Conservation (phyloP, 129 eudicot species). For the Gnaphalium uliginosum region DNA sequence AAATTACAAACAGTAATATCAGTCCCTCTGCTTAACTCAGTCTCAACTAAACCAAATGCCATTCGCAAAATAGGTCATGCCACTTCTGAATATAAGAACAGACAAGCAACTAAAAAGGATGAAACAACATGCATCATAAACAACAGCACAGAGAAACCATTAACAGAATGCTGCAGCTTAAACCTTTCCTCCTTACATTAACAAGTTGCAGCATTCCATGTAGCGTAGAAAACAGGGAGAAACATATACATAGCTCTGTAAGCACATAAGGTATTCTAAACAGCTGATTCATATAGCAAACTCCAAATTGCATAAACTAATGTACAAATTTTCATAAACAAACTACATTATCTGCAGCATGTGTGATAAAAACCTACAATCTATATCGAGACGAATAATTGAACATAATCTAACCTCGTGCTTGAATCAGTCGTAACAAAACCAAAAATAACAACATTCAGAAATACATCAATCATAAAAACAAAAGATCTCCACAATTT, state of each 20-base stretch:
- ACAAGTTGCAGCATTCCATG: not conserved
- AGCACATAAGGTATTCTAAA: constrained; percentile 9
- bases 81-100: constrained; percentile 2
- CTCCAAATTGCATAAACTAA: constrained; percentile 12
- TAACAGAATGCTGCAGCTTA: constrained; percentile 13
- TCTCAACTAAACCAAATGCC: constrained; percentile 4
- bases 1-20: constrained; percentile 8
- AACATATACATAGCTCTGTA: not conserved
- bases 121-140: constrained; percentile 13
- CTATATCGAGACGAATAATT: not conserved
- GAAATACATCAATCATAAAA: not conserved
- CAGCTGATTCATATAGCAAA: not conserved
- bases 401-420: constrained; percentile 6
- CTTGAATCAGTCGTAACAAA: constrained; percentile 3
- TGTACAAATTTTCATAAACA: constrained; percentile 19
- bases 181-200: not conserved
- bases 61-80: not conserved
- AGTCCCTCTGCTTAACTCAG: not conserved
- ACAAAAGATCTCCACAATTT: constrained; percentile 3
- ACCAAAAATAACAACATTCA: not conserved
- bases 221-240: not conserved
- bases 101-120: constrained; percentile 4
- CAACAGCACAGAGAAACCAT: constrained; percentile 13
- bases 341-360: constrained; percentile 17
- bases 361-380: not conserved